Base-by-base conservation (phyloP, 2,329 filamentous ascomycete species). In the Blumeria hordei region DNA sequence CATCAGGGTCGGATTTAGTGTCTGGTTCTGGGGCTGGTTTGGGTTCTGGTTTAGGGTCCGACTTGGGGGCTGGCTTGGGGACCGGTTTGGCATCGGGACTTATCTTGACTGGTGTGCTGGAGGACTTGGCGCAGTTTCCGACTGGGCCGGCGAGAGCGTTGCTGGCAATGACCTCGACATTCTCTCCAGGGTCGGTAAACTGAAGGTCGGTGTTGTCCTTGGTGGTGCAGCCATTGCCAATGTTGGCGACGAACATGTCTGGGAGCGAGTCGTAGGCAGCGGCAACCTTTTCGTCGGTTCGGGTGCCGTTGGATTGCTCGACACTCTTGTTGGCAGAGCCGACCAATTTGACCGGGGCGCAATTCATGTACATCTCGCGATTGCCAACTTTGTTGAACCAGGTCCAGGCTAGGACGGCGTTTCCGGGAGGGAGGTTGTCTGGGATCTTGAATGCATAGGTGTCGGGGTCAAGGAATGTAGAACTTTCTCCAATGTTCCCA, bases 311-410 rank as follows among this genome's bases (percentile, higher is more conserved):
- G 9, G 56, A 54, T 7, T 45, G 49, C 51, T 58, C 61, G 37
- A 63, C 64, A 6, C 70, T 65, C 64, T 78, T 75, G 54, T 67
- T 65, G 1, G 70, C 67, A 21, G 69, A 69, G 3, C 67, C 69
- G 0, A 76, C 77, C 28, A 96, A 73, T 0, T 72, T 75, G 51
- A 94, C 67, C 0, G 85, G 78, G 0, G 83, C 86, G 62, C 90
- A 98, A 74, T 94, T 93, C 88, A 94, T 94, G 74, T 96, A 95
- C 75, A 94, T 87, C 66, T 96, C 92, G 0, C 88, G 81, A 71
- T 94, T 94, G 2, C 92, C 92, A 9, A 94, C 64, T 57, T 83
- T 83, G 72, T 96, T 96, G 69, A 94, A 79, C 92, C 92, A 96
- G 0, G 87, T 87, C 88, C 88, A 96, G 0, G 86, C 86, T 5